Evolutionary conservation across 805 yeast genomes (phyloP), one percentile per base, ranked within the genome.

Genomic region (Lipomyces spencermartinsiae): DNA sequence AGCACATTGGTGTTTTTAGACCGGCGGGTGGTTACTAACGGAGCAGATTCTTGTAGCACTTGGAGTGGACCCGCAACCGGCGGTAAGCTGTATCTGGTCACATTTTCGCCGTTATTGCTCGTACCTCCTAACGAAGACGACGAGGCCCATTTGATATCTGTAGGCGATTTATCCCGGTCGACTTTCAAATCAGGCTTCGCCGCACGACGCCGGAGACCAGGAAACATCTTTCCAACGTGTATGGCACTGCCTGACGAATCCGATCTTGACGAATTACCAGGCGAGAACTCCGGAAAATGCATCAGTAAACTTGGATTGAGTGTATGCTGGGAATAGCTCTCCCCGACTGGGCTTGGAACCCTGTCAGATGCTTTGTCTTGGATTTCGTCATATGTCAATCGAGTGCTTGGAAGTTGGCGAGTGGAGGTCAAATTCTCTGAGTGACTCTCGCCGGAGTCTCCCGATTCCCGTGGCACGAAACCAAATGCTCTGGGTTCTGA

Each of bases 1-100:
- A 68, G 68, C 31, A 64, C 51, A 51, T 58, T n/a, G 12, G 39
- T 25, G 22, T 12, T 35, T 7, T n/a, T 51, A 22, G 34, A n/a
- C 39, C 37, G 16, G 39, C 22, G 22, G n/a, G 37, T 4, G 43
- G 14, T 6, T 34, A 2, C 58, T 39, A 25, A 39, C 39, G 22
- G 37, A 29, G 35, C 37, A 29, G 37, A 34, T 55, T 35, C 59
- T 7, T 19, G 46, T 12, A 22, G n/a, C 2, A 1, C 8, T n/a
- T 29, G 31, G 8, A 46, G 31, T 25, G 55, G 22, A 25, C 25
- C 49, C 34, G 22, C 3, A 9, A 19, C 56, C n/a, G n/a, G 29
- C 19, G 61, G 61, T 14, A 39, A 51, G n/a, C 65, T 60, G 35
- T 46, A 62, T n/a, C 57, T 39, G 4, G 65, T 58, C 0, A 43